These are phyloP conservation scores for Apiospora malaysiana DNA, from an alignment of 2,329 filamentous ascomycete genomes.

Conservation along the genomic window DNA sequence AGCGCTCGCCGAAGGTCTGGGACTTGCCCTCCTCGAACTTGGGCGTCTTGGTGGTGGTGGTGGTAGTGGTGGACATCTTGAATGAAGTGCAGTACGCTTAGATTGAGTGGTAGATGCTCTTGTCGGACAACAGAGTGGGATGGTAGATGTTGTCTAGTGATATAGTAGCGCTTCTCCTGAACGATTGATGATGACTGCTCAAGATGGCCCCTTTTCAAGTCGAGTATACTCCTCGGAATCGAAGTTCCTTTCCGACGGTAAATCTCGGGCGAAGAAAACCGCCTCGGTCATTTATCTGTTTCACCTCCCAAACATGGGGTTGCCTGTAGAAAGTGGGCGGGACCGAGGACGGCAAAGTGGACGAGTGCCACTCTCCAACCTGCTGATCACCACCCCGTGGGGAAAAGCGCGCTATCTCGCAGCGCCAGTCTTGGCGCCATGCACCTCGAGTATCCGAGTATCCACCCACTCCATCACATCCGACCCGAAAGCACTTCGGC, in stretches of 20 bases:
- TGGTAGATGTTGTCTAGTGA: background rate
- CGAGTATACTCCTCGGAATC: slow-evolving; percentile 14
- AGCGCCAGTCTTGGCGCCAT: background rate
- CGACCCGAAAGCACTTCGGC: background rate
- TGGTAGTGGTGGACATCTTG: slow-evolving; percentile 21
- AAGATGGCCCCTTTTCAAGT: slow-evolving; percentile 4
- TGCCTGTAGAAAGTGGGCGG: background rate
- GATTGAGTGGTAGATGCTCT: background rate
- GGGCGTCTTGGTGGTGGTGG: slow-evolving; percentile 26
- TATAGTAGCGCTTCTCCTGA: background rate
- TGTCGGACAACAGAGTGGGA: background rate
- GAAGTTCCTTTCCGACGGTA: background rate
- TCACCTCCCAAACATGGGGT: background rate
- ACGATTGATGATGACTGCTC: background rate
- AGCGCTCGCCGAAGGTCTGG: slow-evolving; percentile 29
- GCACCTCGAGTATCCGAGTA: background rate
- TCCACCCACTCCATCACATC: background rate
- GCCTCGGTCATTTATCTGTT: background rate
- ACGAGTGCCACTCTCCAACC: background rate
- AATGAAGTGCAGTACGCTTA: background rate
- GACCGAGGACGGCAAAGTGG: background rate
- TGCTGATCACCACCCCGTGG: slow-evolving; percentile 12
- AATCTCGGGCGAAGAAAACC: background rate
- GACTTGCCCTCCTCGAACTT: slow-evolving; percentile 17
- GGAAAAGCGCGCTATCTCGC: background rate